Evolutionary conservation across 2,329 filamentous ascomycete genomes (phyloP).

Genomic region (Calonectria pauciramosa): DNA sequence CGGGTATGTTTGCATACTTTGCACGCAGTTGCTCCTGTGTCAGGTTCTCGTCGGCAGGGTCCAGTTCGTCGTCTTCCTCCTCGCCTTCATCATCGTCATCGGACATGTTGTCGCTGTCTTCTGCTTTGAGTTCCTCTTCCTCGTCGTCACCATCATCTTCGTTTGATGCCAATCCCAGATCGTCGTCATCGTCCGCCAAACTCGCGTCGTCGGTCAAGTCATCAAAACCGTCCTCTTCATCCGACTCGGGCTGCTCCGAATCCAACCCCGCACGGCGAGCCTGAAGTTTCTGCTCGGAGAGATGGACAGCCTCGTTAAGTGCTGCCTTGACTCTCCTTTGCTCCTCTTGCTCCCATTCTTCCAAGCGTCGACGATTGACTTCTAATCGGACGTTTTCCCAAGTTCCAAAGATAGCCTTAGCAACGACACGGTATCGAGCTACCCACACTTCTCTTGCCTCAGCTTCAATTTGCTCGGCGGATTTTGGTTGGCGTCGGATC

Average conservation of each 20-base stretch:
- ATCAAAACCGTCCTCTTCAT: constrained; percentile 62
- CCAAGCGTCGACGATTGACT: constrained; percentile 71
- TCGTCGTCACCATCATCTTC: constrained; percentile 57
- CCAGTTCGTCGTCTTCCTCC: constrained; percentile 68
- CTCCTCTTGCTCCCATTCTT: constrained; percentile 76
- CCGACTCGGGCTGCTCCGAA: constrained; percentile 61
- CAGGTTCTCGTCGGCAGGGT: constrained; percentile 72
- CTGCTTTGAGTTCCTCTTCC: constrained; percentile 58
- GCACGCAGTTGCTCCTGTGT: constrained; percentile 77
- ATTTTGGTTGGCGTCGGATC: constrained; percentile 80
- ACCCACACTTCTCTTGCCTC: constrained; percentile 80
- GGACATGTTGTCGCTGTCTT: constrained; percentile 68
- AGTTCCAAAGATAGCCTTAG: constrained; percentile 67
- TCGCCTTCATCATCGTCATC: constrained; percentile 74
- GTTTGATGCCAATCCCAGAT: constrained; percentile 51
- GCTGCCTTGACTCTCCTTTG: constrained; percentile 76
- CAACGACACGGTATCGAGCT: constrained; percentile 78
- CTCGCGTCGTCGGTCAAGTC: constrained; percentile 63
- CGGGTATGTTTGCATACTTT: constrained; percentile 78
- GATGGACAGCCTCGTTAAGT: constrained; percentile 79
- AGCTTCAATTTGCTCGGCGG: constrained; percentile 83
- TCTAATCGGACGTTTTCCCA: constrained; percentile 76
- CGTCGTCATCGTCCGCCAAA: constrained; percentile 50
- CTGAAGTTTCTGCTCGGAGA: constrained; percentile 77
- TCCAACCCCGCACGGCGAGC: constrained; percentile 69